phyloP scores from a whole-genome alignment of 306 rosid genomes.

The Prunus mume region DNA sequence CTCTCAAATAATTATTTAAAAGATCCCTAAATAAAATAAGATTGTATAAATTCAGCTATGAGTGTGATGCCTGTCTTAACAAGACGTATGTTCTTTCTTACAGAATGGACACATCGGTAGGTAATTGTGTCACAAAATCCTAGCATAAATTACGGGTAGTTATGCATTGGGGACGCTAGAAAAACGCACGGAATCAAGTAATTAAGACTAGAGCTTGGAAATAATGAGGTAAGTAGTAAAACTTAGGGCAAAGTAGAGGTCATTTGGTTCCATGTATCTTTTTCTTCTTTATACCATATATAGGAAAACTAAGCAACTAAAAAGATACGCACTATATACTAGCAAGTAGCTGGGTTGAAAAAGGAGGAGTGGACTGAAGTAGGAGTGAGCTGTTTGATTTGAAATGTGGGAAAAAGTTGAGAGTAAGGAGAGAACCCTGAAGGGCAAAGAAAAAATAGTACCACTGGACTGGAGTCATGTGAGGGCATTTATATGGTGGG shows the following conservation, averaged over 20 bases:
- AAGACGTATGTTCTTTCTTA: no score
- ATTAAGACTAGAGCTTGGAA: no score
- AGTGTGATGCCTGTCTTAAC: no score
- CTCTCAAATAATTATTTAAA: no score
- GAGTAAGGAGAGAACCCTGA: slow-evolving; percentile 24
- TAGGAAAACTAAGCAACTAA: slow-evolving; percentile 5
- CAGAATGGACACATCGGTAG: no score
- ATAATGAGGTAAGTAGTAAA: no score
- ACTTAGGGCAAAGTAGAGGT: not conserved
- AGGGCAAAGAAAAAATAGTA: slow-evolving; percentile 35
- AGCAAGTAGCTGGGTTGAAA: not conserved
- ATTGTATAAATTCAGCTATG: no score
- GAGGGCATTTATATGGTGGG: slow-evolving; percentile 72
- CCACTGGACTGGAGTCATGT: slow-evolving; percentile 47
- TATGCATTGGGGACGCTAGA: no score
- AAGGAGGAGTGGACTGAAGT: not conserved
- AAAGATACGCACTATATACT: not conserved
- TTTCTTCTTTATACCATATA: not conserved
- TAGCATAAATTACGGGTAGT: no score
- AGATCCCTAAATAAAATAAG: no score
- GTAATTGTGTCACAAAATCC: no score
- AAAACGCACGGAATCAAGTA: no score
- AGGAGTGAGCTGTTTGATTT: slow-evolving; percentile 55
- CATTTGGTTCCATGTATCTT: not conserved
- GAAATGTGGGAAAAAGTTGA: slow-evolving; percentile 34